Evolutionary conservation across 768 basidiomycete genomes (phyloP).

Genomic region (Podaxis pistillaris): DNA sequence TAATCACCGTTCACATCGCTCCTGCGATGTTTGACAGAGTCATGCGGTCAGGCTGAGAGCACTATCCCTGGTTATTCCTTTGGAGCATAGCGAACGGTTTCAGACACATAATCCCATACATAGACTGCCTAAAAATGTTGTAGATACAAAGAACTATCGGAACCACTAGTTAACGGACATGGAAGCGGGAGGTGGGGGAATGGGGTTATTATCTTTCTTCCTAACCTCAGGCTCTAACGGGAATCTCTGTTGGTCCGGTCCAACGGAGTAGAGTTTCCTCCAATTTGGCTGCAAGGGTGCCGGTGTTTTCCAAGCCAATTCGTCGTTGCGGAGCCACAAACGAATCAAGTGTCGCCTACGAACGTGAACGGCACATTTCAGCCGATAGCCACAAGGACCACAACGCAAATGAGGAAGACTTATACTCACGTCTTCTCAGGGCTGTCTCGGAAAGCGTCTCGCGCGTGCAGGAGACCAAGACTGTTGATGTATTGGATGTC

Average conservation of each 20-base stretch:
- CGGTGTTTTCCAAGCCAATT: constrained; percentile 18
- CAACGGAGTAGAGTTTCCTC: constrained; percentile 27
- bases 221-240: constrained; percentile 44
- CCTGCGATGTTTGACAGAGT: neutral
- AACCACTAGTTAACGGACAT: neutral
- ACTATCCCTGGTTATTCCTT: neutral
- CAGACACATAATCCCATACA: neutral
- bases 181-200: neutral
- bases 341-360: constrained; percentile 43
- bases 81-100: neutral
- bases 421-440: constrained; percentile 38
- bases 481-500: constrained; percentile 52
- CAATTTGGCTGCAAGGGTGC: constrained; percentile 15
- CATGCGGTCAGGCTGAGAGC: neutral
- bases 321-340: constrained; percentile 37
- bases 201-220: constrained; percentile 27
- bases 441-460: constrained; percentile 43
- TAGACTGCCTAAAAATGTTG: too few species aligned
- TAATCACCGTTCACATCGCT: neutral
- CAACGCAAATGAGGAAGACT: constrained; percentile 4
- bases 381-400: neutral
- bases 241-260: constrained; percentile 44
- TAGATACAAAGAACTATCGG: neutral
- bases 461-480: constrained; percentile 42
- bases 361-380: neutral